Evolutionary conservation across 495 filamentous ascomycete genomes (phyloP).

Genomic region (Penicillium pulvis): DNA sequence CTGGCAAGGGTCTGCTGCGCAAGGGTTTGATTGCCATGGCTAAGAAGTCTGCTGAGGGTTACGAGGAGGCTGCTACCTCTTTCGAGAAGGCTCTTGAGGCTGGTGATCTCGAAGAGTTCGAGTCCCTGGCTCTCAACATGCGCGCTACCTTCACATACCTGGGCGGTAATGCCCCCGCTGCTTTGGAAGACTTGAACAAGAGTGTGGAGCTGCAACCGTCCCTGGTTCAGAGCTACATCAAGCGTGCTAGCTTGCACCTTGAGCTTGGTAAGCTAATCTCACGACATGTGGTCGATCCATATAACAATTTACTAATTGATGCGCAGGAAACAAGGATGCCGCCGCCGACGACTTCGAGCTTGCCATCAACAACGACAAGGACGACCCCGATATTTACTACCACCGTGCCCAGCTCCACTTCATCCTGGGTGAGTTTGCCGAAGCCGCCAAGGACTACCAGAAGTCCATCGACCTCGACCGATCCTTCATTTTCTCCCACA

Average conservation of each 20-base stretch:
- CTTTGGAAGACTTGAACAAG: slow-evolving; percentile 81
- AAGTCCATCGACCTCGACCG: slow-evolving; percentile 96
- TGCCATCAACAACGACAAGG: slow-evolving; percentile 80
- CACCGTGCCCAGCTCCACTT: slow-evolving; percentile 99
- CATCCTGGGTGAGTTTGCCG: slow-evolving; percentile 88
- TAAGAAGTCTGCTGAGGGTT: slow-evolving; percentile 84
- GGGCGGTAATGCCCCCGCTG: slow-evolving; percentile 79
- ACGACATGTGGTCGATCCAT: not conserved
- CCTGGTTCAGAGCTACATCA: slow-evolving; percentile 96
- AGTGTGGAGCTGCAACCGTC: slow-evolving; percentile 86
- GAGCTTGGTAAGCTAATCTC: slow-evolving; percentile 73
- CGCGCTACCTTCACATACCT: slow-evolving; percentile 94
- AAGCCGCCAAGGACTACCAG: slow-evolving; percentile 97
- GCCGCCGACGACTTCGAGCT: slow-evolving; percentile 86
- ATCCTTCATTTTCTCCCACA: slow-evolving; percentile 98
- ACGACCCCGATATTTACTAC: slow-evolving; percentile 98
- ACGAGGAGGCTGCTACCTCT: slow-evolving; percentile 78
- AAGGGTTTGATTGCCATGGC: slow-evolving; percentile 78
- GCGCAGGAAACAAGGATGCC: slow-evolving; percentile 76
- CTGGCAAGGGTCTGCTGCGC: slow-evolving; percentile 81
- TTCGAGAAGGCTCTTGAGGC: slow-evolving; percentile 88
- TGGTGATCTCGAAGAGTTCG: slow-evolving; percentile 73
- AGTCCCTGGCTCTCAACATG: slow-evolving; percentile 93
- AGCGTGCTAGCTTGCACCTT: slow-evolving; percentile 96
- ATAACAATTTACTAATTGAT: slow-evolving; percentile 14